Conservation (phyloP, 495 filamentous ascomycete species). For the Penicillium chermesinum region DNA sequence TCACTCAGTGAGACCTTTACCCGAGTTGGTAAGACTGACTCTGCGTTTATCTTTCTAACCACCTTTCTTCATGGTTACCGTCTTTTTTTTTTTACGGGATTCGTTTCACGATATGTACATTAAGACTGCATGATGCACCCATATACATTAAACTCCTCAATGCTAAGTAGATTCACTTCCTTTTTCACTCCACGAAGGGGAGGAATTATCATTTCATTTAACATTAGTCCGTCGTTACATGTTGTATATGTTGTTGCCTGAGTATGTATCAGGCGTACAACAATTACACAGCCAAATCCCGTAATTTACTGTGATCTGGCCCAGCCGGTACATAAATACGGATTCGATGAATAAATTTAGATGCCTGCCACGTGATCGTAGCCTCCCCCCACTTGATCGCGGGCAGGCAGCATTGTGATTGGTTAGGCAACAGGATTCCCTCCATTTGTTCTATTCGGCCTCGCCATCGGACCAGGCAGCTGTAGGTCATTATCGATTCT, state of each 20-base stretch:
- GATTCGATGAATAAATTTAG: constrained; percentile 16
- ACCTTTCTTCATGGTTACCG: neutral
- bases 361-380: constrained; percentile 41
- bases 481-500: constrained; percentile 11
- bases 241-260: constrained; percentile 12
- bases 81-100: neutral
- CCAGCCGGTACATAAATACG: neutral
- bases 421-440: constrained; percentile 51
- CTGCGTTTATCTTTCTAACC: neutral
- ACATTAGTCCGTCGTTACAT: neutral
- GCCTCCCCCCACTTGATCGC: neutral
- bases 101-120: constrained; percentile 5
- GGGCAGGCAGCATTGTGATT: constrained; percentile 25
- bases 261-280: constrained; percentile 5
- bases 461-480: constrained; percentile 22
- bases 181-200: neutral
- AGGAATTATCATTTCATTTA: neutral
- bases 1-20: constrained; percentile 33
- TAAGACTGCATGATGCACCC: neutral
- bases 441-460: constrained; percentile 27
- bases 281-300: neutral
- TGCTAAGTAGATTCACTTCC: no score
- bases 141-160: constrained; percentile 1
- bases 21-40: no score
- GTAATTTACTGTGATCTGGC: neutral